Conservation (phyloP, 352 stramenopile genomes). For the Globisporangium parvum region DNA sequence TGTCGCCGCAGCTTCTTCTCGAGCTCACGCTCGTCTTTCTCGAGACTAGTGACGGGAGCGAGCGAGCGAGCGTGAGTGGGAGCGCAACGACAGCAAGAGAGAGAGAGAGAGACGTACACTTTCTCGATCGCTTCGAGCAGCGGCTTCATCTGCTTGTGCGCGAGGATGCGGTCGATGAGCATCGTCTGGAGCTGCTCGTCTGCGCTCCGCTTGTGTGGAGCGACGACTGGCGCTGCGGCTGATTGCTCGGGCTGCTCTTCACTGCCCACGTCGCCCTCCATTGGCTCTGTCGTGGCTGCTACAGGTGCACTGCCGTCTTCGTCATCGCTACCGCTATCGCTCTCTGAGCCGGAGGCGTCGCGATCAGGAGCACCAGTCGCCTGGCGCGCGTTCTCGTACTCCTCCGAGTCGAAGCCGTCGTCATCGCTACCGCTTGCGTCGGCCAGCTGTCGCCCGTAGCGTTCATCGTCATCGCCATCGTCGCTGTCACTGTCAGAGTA, state of each 20-base stretch:
- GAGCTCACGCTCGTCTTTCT: constrained; percentile 43
- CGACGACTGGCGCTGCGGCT: neutral
- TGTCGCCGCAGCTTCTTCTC: constrained; percentile 54
- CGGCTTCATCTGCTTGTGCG: constrained; percentile 65
- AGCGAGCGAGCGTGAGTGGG: neutral
- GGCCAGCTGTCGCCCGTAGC: neutral
- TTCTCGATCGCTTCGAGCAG: constrained; percentile 52
- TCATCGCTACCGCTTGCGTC: constrained; percentile 22
- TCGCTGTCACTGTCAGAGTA: constrained; percentile 13
- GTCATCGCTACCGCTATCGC: constrained; percentile 1
- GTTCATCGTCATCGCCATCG: constrained; percentile 2
- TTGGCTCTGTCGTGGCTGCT: neutral
- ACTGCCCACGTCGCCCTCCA: neutral
- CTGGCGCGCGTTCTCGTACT: constrained; percentile 22
- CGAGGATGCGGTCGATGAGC: constrained; percentile 52
- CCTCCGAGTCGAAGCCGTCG: constrained; percentile 39
- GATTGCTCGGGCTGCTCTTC: neutral
- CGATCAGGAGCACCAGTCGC: neutral
- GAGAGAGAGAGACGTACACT: constrained; percentile 10
- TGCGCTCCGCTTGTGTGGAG: neutral
- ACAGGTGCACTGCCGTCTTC: constrained; percentile 2
- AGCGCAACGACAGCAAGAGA: neutral
- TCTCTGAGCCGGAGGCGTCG: constrained; percentile 5
- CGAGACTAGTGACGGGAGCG: constrained; percentile 20
- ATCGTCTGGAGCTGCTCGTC: constrained; percentile 21